Base-by-base conservation (phyloP, 768 basidiomycete genomes). In the Rhodotorula kratochvilovae region DNA sequence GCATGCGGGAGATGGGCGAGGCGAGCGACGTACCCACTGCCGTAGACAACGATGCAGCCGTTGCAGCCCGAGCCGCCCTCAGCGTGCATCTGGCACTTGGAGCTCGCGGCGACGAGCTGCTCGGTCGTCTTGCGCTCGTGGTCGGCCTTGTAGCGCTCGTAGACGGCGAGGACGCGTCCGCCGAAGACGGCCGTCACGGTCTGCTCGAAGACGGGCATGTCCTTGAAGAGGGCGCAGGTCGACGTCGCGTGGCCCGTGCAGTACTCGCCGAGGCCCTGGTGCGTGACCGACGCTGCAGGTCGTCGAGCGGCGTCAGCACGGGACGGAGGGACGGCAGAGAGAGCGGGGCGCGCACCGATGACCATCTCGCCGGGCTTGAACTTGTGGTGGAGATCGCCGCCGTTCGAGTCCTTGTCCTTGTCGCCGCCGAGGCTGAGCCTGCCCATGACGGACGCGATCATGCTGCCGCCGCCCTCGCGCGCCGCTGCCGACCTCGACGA, bases 231-330 rank as follows among this genome's bases (percentile, higher is more conserved):
- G 35, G 29, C 21, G 50, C 48, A 59, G 25, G 57, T 57, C 23
- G 50, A n/a, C 21, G 31, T 21, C 35, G 51, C 36, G 23, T 42
- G 31, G 39, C 50, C 50, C 39, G 33, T 48, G 45, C 43, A 45
- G 68, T 59, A 63, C 57, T 69, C 68, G 61, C 46, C 68, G 55
- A 63, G 56, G 29, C 68, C 56, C 36, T 63, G 57, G 68, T 69
- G 68, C 25, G 46, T 43, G 42, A 58, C 54, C 36, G 46, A 21
- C 33, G 56, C 60, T 56, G 67, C 5, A 29, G 2, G 8, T 2
- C 0, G 25, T 27, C n/a, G 66, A 1, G 29, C n/a, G 29, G 12
- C 3, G 21, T 17, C 12, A 5, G 36, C 27, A 6, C 19, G 17
- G 43, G 12, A 21, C 43, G 48, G 50, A 45, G 46, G 5, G 16